Conservation (phyloP, 805 yeast genomes). For the Spencermartinsiella europaea region DNA sequence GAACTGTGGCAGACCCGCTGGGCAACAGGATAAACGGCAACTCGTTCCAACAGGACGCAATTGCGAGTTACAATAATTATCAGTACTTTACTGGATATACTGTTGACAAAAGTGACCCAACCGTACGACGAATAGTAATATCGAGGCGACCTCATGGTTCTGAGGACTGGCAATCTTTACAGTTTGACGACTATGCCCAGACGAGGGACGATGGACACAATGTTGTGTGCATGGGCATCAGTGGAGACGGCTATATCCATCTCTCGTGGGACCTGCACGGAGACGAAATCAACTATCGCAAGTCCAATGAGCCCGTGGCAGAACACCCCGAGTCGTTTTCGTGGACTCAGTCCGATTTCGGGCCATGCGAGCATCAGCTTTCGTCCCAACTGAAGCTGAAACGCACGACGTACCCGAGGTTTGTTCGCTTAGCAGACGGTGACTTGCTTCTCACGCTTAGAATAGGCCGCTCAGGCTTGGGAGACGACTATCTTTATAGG, state of each 20-base stretch:
- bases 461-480: slow-evolving; percentile 22
- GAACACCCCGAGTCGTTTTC: neutral
- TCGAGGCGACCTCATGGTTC: slow-evolving; percentile 14
- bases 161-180: slow-evolving; percentile 15
- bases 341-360: slow-evolving; percentile 6
- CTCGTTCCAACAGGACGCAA: slow-evolving; percentile 24
- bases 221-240: slow-evolving; percentile 23
- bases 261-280: slow-evolving; percentile 26
- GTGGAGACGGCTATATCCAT: slow-evolving; percentile 24
- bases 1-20: slow-evolving; percentile 10
- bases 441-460: slow-evolving; percentile 14
- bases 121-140: slow-evolving; percentile 9
- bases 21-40: slow-evolving; percentile 23
- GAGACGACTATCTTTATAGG: slow-evolving; percentile 19
- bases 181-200: slow-evolving; percentile 20
- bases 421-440: slow-evolving; percentile 15
- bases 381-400: slow-evolving; percentile 8
- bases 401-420: slow-evolving; percentile 22
- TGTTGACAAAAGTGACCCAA: neutral
- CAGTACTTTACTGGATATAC: slow-evolving; percentile 17
- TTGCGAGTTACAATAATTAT: slow-evolving; percentile 15
- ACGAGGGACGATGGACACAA: slow-evolving; percentile 24
- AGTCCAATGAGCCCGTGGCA: slow-evolving; percentile 1
- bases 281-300: slow-evolving; percentile 20
- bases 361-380: slow-evolving; percentile 3